Evolutionary conservation across 106 monocot species (phyloP), one percentile per base, ranked within the genome.

Genomic region (Acanthochlamys bracteata): DNA sequence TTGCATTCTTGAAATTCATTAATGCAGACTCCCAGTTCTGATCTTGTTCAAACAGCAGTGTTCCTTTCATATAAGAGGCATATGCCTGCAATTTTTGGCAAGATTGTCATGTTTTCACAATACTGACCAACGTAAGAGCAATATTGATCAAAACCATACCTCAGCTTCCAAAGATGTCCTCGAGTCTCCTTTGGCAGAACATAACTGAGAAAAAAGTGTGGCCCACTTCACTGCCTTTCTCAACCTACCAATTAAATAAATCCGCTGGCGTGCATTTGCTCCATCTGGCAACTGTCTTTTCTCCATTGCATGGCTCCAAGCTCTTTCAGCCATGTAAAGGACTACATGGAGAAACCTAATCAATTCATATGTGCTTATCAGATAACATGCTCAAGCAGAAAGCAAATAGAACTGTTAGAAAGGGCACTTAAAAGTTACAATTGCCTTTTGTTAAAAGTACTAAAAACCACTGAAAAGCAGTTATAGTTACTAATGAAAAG

Each of bases 221-320:
- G 88, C 96, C 96, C 96, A 98, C 61, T 91, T 98, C 41, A 91
- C 96, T 41, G 96, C 96, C 24, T 98, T 98, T 60, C 88, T 88
- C 57, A 98, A 69, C 74, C 88, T 80, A 66, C 96, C 91, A 59
- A 98, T 76, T 59, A 98, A 76, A 66, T 98, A 87, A 71, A 98
- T 88, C 3, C 91, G 80, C 54, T 92, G 96, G 25, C 76, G 75
- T 65, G 83, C 66, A 81, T 85, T 91, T 70, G 96, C 88, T 22
- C 88, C 88, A 83, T 88, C 88, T 59, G 96, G 85, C 75, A 89
- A 81, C 27, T 86, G 86, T 46, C 84, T 91, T 75, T 98, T 98
- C 59, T 98, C 96, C 96, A 98, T 98, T 39, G 96, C 96, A 85
- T 98, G 87, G 61, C 96, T 91, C 96, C 96, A 98, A 59, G 96